Evolutionary conservation across 257 asterid genomes (phyloP).

Genomic region (Haberlea rhodopensis): DNA sequence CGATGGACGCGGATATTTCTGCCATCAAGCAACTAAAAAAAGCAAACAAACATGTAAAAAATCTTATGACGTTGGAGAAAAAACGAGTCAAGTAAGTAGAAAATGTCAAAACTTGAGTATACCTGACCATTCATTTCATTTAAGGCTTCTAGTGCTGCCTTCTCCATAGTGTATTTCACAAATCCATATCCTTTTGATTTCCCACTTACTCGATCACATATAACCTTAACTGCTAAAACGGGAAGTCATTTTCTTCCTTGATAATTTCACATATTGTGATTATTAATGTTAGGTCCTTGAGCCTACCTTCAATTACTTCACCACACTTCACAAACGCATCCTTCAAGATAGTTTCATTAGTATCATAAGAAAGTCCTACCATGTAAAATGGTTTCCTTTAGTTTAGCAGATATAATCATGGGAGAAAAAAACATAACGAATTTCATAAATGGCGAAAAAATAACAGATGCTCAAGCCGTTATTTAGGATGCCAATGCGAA

Average conservation of each 20-base stretch:
- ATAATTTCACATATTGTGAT: conserved; percentile 1
- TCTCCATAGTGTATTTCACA: conserved; percentile 47
- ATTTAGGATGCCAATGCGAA: too few species aligned
- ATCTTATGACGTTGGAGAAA: conserved; percentile 1
- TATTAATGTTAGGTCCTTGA: background rate
- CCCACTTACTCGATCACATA: conserved; percentile 66
- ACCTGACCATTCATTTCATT: conserved; percentile 74
- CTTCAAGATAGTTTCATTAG: conserved; percentile 67
- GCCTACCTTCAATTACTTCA: conserved; percentile 59
- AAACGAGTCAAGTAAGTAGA: background rate
- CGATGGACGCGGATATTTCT: conserved; percentile 55
- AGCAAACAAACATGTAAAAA: conserved; percentile 6
- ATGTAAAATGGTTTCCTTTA: background rate
- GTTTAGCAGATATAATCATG: background rate
- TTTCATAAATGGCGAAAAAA: too few species aligned
- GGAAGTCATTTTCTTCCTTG: conserved; percentile 9
- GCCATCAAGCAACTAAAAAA: conserved; percentile 60
- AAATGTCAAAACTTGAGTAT: conserved; percentile 17
- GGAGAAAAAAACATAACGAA: background rate
- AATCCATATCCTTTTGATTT: conserved; percentile 82
- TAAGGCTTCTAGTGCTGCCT: conserved; percentile 60
- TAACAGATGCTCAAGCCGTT: too few species aligned
- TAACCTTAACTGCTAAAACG: conserved; percentile 56
- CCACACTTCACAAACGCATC: conserved; percentile 60
- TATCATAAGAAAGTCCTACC: conserved; percentile 76